phyloP scores from a whole-genome alignment of 805 yeast genomes.

The Pichia cephalocereana region DNA sequence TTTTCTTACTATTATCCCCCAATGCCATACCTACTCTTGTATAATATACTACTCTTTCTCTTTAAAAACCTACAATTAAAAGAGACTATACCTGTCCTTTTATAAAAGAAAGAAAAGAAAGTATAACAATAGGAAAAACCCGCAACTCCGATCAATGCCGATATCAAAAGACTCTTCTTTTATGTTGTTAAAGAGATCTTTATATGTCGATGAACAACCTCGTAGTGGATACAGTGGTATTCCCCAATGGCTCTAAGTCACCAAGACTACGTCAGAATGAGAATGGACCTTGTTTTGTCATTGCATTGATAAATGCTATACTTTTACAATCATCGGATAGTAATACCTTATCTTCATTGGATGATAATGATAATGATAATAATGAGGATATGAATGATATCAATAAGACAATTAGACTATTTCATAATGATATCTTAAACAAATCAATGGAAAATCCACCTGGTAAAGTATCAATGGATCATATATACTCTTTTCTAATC shows the following conservation, averaged over 20 bases:
- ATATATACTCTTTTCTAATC: neutral
- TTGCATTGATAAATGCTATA: conserved; percentile 67
- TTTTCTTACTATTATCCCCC: conserved; percentile 15
- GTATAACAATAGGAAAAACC: no score
- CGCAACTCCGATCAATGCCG: neutral
- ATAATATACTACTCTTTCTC: no score
- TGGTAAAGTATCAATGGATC: neutral
- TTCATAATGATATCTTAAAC: neutral
- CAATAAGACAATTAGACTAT: neutral
- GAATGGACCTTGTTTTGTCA: conserved; percentile 84
- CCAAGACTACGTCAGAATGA: conserved; percentile 60
- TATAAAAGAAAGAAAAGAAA: no score
- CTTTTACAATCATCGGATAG: neutral
- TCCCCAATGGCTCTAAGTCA: neutral
- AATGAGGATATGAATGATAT: no score
- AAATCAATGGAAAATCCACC: neutral
- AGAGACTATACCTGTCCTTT: no score
- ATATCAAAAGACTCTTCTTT: no score
- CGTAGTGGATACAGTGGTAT: neutral
- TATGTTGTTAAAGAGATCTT: no score
- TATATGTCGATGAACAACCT: neutral
- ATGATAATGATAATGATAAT: no score
- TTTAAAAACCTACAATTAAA: no score
- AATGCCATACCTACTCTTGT: no score
- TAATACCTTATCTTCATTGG: no score